phyloP scores from a whole-genome alignment of 169 alveolate genomes.

The Eimeria tenella region DNA sequence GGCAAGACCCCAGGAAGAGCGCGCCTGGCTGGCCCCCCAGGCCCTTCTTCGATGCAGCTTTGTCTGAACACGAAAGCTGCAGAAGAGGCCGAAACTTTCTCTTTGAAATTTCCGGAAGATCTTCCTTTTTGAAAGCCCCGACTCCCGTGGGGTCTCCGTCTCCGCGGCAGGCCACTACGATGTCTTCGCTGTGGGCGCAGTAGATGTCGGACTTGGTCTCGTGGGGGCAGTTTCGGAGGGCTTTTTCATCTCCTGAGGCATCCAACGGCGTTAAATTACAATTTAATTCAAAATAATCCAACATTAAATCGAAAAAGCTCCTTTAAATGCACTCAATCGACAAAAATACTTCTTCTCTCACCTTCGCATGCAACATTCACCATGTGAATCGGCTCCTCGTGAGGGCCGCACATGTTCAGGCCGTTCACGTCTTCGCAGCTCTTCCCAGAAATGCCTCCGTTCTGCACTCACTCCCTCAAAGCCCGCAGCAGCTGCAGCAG shows the following conservation, averaged over 20 bases:
- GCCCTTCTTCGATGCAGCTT: background rate
- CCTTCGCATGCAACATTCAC: constrained; percentile 90
- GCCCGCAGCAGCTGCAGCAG: too few species aligned
- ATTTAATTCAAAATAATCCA: background rate
- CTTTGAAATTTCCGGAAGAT: constrained; percentile 30
- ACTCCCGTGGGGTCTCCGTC: constrained; percentile 86
- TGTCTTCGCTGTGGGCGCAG: constrained; percentile 85
- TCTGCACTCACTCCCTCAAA: constrained; percentile 69
- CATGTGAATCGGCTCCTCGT: constrained; percentile 88
- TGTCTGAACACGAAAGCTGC: constrained; percentile 51
- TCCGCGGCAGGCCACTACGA: constrained; percentile 85
- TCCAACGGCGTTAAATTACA: background rate
- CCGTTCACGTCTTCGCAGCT: constrained; percentile 90
- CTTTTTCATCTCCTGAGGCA: constrained; percentile 69
- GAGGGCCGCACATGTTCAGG: constrained; percentile 90
- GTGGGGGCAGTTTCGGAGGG: constrained; percentile 81
- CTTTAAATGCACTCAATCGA: background rate
- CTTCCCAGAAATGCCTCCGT: constrained; percentile 91
- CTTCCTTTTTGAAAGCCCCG: constrained; percentile 77
- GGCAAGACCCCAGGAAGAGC: constrained; percentile 66
- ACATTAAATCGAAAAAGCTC: background rate
- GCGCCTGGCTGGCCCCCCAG: constrained; percentile 65
- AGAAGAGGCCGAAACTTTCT: background rate
- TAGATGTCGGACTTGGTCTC: constrained; percentile 85
- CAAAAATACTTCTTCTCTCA: constrained; percentile 45